Evolutionary conservation across 176 grass and related monocot genomes (phyloP), one percentile per base, ranked within the genome.

Genomic region (Calamus simplicifolius): DNA sequence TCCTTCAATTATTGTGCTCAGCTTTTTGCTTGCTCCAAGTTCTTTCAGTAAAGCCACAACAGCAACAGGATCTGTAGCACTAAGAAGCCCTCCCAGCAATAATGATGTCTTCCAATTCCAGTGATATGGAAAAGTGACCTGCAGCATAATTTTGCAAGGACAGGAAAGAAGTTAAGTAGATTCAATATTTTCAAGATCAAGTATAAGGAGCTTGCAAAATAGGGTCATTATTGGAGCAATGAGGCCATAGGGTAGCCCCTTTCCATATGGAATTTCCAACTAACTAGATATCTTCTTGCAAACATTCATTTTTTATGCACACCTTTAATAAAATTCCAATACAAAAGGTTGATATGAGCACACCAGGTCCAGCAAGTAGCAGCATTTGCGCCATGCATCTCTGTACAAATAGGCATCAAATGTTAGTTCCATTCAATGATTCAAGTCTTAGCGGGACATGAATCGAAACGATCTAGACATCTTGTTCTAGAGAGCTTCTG

Each of bases 101-200:
- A 97, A 74, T 30, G n/a, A 88, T 68, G 78, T 88, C 77, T 91
- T 97, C 92, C 92, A 97, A 75, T 77, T 77, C 92, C 87, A 97
- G 13, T 87, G 48, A n/a, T 91, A 97, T 13, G 92, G 92, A 82
- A 97, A 91, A 63, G 80, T 69, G 6, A 81, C 13, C 92, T 97
- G 54, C 19, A 70, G 16, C n/a, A 73, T 21, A 43, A 6, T 12
- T 43, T 43, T 12, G 35, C 35, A 43, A 43, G 35, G 4, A 1
- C 10, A 10, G 35, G n/a, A n/a, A n/a, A 43, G 35, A 7, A 43
- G 10, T n/a, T n/a, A 43, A 43, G 35, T 43, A 43, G 6, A 43
- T 10, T 12, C 6, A 43, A 43, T 43, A 13, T 43, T 43, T 13
- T 43, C 2, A 0, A 43, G 2, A 10, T 43, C 35, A 43, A 43